Evolutionary conservation across 768 basidiomycete genomes (phyloP).

Genomic region (Lentinula edodes): DNA sequence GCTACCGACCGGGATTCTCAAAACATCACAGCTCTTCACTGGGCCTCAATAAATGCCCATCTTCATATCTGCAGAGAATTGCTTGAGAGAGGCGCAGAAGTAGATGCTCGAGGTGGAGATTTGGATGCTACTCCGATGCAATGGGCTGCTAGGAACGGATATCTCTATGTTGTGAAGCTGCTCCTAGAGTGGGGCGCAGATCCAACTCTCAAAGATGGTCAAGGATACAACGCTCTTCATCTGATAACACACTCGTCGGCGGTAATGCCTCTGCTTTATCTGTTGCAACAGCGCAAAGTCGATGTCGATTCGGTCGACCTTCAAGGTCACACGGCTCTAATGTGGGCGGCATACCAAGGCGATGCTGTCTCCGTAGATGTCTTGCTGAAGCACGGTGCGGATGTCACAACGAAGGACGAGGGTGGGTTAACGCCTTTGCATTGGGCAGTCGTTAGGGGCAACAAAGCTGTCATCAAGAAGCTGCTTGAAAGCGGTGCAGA

Average conservation of each 20-base stretch:
- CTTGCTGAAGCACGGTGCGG: conserved; percentile 83
- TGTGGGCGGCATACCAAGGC: conserved; percentile 99
- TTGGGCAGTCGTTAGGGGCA: conserved; percentile 98
- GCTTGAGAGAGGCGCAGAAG: conserved; percentile 88
- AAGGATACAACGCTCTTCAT: conserved; percentile 95
- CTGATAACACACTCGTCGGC: conserved; percentile 92
- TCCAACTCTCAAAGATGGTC: conserved; percentile 85
- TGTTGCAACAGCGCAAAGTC: conserved; percentile 83
- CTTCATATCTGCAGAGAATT: conserved; percentile 83
- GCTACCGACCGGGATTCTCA: conserved; percentile 82
- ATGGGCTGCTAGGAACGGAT: conserved; percentile 97
- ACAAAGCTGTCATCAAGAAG: conserved; percentile 76
- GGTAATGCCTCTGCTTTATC: conserved; percentile 90
- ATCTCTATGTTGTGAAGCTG: conserved; percentile 92
- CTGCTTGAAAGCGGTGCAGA: conserved; percentile 86
- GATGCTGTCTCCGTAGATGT: conserved; percentile 94
- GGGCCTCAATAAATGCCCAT: conserved; percentile 98
- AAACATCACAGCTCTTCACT: conserved; percentile 94
- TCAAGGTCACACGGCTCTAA: conserved; percentile 90
- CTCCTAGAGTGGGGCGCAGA: conserved; percentile 88
- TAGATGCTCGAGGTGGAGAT: conserved; percentile 93
- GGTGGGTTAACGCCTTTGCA: conserved; percentile 85
- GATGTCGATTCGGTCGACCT: conserved; percentile 86
- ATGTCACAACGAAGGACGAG: conserved; percentile 70
- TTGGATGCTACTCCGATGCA: conserved; percentile 92